phyloP scores from a whole-genome alignment of 768 basidiomycete genomes.

The Candolleomyces eurysporus region DNA sequence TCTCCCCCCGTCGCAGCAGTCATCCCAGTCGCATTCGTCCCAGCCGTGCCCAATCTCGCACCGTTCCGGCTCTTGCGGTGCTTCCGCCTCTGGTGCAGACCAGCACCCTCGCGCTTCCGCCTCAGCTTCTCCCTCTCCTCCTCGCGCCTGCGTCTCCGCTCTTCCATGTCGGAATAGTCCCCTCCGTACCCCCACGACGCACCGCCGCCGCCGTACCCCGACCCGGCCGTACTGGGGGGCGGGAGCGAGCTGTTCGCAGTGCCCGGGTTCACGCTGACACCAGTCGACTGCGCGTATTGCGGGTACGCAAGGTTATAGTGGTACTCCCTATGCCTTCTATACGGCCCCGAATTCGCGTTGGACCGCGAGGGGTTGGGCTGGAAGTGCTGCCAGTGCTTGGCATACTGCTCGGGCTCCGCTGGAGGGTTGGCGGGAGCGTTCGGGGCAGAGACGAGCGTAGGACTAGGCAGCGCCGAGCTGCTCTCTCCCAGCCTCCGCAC shows the following conservation, averaged over 20 bases:
- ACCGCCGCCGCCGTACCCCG: background rate
- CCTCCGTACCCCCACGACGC: background rate
- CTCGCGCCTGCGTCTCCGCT: background rate
- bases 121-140: background rate
- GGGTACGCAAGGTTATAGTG: conserved; percentile 8
- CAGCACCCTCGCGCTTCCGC: background rate
- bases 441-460: too few relatives aligned
- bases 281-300: conserved; percentile 3
- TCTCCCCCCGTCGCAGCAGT: background rate
- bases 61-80: background rate
- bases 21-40: too few relatives aligned
- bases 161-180: background rate
- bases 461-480: too few relatives aligned
- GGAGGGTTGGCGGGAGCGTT: too few relatives aligned
- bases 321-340: conserved; percentile 8
- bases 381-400: conserved; percentile 6
- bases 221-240: background rate
- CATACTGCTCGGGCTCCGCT: too few relatives aligned
- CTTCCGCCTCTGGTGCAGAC: too few relatives aligned
- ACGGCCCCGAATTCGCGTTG: conserved; percentile 8
- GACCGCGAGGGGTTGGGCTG: conserved; percentile 7
- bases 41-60: background rate
- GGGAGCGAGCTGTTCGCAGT: background rate
- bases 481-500: too few relatives aligned
- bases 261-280: background rate